Evolutionary conservation across 2,329 filamentous ascomycete species (phyloP), one percentile per base, ranked within the genome.

Genomic region (Aphanocladium album): DNA sequence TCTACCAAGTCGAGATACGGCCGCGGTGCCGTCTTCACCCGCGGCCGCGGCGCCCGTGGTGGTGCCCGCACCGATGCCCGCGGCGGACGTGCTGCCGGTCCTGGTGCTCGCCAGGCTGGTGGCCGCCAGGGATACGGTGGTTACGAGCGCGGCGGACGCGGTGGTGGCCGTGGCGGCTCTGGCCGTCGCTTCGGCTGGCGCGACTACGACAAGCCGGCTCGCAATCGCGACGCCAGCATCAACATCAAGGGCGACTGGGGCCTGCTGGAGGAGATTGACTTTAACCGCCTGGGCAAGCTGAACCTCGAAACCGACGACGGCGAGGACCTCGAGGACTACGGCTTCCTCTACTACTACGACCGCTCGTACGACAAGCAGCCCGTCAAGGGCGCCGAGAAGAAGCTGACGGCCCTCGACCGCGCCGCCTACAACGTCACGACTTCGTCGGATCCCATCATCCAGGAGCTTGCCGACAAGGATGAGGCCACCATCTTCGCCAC

Each of bases 321-420:
- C 71, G 95, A 99, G 79, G 95, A 99, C 72, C 79, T 99, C 64
- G 93, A 96, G 68, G 88, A 86, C 76, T 98, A 97, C 75, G 95
- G 95, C 66, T 99, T 98, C 87, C 83, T 99, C 60, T 93, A 98
- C 86, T 91, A 95, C 84, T 99, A 99, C 78, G 95, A 99, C 80
- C 90, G 93, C 69, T 86, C 87, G 62, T 97, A 90, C 80, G 95
- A 99, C 80, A 96, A 96, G 84, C 85, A 89, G 67, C 89, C 92
- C 25, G 91, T 96, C 73, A 96, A 96, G 83, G 88, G 88, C 62
- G 84, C 89, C 33, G 91, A 97, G 83, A 88, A 88, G 75, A 95
- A 91, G 78, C 86, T 98, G 70, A 89, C 88, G 65, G 86, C 93
- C 60, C 83, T 98, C 67, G 95, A 99, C 76, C 91, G 95, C 65